Evolutionary conservation across 352 stramenopile species (phyloP).

Genomic region (Aphanomyces stellatus): DNA sequence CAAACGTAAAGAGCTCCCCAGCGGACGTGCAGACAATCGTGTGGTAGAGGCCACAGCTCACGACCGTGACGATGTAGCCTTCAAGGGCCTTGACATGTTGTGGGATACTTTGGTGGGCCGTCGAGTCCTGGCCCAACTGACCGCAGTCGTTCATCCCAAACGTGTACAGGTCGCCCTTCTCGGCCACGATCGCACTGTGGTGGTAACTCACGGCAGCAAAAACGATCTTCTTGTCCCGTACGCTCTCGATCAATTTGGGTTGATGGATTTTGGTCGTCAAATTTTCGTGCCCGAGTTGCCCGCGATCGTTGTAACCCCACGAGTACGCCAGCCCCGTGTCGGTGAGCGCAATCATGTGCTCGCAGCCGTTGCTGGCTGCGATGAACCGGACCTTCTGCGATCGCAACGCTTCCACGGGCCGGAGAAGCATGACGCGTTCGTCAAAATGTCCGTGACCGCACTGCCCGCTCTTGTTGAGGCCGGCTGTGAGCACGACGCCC

Average conservation of each 20-base stretch:
- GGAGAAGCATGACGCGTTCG: constrained; percentile 75
- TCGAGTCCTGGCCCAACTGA: constrained; percentile 75
- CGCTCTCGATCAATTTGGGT: constrained; percentile 73
- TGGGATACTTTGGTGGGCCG: constrained; percentile 57
- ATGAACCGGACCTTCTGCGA: constrained; percentile 73
- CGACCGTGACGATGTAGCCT: constrained; percentile 62
- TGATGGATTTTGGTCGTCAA: constrained; percentile 75
- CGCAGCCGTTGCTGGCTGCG: constrained; percentile 81
- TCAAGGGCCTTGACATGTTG: constrained; percentile 72
- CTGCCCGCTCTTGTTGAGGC: constrained; percentile 83
- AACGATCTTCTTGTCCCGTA: constrained; percentile 76
- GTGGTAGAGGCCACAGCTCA: constrained; percentile 76
- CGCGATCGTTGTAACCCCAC: constrained; percentile 83
- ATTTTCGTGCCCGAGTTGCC: constrained; percentile 80
- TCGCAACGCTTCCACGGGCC: constrained; percentile 63
- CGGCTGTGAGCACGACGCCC: constrained; percentile 70
- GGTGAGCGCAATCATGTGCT: constrained; percentile 81
- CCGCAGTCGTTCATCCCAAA: constrained; percentile 88
- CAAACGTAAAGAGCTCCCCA: constrained; percentile 66
- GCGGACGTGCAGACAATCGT: constrained; percentile 62
- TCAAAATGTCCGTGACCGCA: constrained; percentile 84
- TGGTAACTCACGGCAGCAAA: constrained; percentile 81
- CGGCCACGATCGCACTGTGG: constrained; percentile 69
- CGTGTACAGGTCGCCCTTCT: constrained; percentile 69
- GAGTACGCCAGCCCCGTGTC: constrained; percentile 74